phyloP scores from a whole-genome alignment of 768 basidiomycete genomes.

The Hygrophorus pudorinus region DNA sequence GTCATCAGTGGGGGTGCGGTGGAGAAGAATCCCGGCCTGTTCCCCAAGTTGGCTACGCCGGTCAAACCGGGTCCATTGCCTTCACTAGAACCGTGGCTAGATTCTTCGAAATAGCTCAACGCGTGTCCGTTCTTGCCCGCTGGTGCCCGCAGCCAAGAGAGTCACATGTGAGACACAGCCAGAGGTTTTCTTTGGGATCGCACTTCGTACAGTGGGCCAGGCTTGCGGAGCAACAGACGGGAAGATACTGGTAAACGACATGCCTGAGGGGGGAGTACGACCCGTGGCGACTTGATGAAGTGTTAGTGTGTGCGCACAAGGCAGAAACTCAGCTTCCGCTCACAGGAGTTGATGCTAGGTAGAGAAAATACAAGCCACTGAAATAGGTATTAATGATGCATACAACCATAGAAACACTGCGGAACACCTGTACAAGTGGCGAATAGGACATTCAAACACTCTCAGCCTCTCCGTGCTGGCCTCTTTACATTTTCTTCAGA shows the following conservation, averaged over 20 bases:
- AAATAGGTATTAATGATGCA: too few species aligned
- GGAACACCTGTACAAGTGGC: too few species aligned
- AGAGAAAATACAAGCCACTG: too few species aligned
- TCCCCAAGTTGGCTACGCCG: constrained; percentile 86
- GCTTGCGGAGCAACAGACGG: constrained; percentile 29
- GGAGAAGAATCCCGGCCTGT: constrained; percentile 35
- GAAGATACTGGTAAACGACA: constrained; percentile 30
- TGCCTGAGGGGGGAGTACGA: constrained; percentile 45
- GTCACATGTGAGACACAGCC: constrained; percentile 92
- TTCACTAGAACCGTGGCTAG: constrained; percentile 73
- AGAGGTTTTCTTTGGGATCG: constrained; percentile 83
- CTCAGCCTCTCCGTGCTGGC: too few species aligned
- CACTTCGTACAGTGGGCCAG: constrained; percentile 77
- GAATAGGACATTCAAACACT: too few species aligned
- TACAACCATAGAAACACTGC: too few species aligned
- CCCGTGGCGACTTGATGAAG: constrained; percentile 34
- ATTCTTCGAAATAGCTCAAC: constrained; percentile 61
- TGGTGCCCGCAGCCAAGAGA: constrained; percentile 81
- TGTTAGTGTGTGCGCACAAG: constrained; percentile 72
- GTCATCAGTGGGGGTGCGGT: background rate
- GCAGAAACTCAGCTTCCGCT: constrained; percentile 87
- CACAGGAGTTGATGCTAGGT: too few species aligned
- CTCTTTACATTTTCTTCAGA: too few species aligned
- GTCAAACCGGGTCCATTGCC: constrained; percentile 83
- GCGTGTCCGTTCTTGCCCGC: constrained; percentile 77